Evolutionary conservation across 2,329 filamentous ascomycete species (phyloP), one percentile per base, ranked within the genome.

Genomic region (Pseudocercospora vitis): DNA sequence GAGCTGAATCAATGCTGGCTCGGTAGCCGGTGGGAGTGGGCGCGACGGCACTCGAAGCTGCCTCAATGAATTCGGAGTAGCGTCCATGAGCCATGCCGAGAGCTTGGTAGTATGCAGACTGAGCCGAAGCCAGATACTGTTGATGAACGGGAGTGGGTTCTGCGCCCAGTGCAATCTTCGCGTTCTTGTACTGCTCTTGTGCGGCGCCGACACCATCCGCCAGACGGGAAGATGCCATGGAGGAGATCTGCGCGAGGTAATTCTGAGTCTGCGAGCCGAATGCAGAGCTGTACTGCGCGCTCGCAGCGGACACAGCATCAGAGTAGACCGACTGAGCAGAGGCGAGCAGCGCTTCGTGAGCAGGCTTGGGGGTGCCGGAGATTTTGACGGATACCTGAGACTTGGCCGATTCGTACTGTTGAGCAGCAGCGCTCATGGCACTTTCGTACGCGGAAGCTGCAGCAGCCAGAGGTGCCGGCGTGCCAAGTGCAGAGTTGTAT

Each of bases 31-130:
- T 59, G 4, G 56, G 70, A 89, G 92, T 73, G 5, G 83, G 83
- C 51, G 82, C 85, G 33, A 89, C 76, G 16, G 85, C 88, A 29
- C 81, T 83, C 7, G 87, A 89, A 6, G 88, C 89, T 3, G 85
- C 84, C 9, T 78, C 78, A 2, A 94, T 60, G 65, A 94, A 92
- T 46, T 86, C 85, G 4, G 85, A 84, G 69, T 94, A 94, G 31
- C 86, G 83, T 37, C 85, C 88, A 64, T 95, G 87, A 0, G 90
- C 89, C 39, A 89, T 71, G 23, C 89, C 89, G 19, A 94, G 71
- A 8, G 86, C 88, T 59, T 89, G 86, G 63, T 90, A 91, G 70
- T 92, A 92, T 53, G 86, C 74, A 78, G 85, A 67, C 77, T 82
- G 67, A 74, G 82, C 73, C 78, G 81, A 76, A 73, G 85, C 70